Conservation (phyloP, 2,329 filamentous ascomycete genomes). For the Arthrinium puccinioides region DNA sequence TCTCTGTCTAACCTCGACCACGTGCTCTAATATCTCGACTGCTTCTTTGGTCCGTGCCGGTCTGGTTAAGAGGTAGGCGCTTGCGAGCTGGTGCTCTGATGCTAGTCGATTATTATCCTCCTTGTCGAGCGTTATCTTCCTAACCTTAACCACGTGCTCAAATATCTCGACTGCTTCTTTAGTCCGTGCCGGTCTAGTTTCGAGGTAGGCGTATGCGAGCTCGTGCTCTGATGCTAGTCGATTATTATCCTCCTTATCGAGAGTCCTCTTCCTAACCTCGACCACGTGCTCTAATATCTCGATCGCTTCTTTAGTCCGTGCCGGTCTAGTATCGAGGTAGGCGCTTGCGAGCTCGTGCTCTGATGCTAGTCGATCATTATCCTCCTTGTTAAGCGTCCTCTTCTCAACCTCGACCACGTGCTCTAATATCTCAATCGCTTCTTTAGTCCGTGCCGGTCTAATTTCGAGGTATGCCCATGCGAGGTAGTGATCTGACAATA, state of each 20-base stretch:
- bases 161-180: constrained; percentile 8
- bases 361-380: constrained; percentile 7
- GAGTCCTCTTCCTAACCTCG: not conserved
- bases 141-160: constrained; percentile 3
- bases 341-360: constrained; percentile 11
- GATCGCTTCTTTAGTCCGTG: constrained; percentile 12
- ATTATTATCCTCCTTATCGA: not conserved
- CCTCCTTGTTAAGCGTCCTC: constrained; percentile 4
- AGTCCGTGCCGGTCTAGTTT: not conserved
- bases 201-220: not conserved
- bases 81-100: not conserved
- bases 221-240: not conserved
- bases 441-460: constrained; percentile 8
- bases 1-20: not conserved
- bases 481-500: constrained; percentile 4
- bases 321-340: constrained; percentile 9
- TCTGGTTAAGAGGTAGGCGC: not conserved
- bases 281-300: constrained; percentile 16
- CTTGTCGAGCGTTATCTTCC: not conserved
- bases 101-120: not conserved
- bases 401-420: constrained; percentile 10
- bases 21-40: constrained; percentile 5
- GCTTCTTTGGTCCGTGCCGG: constrained; percentile 8
- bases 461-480: constrained; percentile 11
- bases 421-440: constrained; percentile 16